phyloP scores from a whole-genome alignment of 73 alveolate genomes.

The Effrenium voratum region DNA sequence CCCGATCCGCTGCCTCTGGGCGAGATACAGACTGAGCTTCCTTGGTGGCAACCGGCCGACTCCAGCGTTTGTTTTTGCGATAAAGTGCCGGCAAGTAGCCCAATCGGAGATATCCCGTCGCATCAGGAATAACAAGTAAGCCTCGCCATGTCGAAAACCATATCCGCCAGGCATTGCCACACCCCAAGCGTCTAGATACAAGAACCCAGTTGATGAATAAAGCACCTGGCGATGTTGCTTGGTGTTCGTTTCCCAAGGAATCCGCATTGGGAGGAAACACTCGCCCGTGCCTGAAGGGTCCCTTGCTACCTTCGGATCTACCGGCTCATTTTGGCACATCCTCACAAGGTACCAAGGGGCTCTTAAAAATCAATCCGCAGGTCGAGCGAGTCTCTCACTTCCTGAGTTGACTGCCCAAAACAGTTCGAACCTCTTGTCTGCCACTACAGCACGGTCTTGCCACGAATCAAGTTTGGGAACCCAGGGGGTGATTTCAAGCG shows the following conservation, averaged over 20 bases:
- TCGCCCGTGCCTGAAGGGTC: no score
- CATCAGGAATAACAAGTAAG: constrained; percentile 71
- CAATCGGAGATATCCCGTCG: constrained; percentile 84
- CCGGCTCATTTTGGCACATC: no score
- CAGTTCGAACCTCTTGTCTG: neutral
- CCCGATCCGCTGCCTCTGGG: constrained; percentile 87
- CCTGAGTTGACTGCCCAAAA: neutral
- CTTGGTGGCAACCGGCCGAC: neutral
- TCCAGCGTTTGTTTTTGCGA: neutral
- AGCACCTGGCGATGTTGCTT: no score
- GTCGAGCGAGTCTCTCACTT: no score
- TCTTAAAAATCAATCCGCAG: no score
- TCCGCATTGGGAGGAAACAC: no score
- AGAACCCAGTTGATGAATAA: no score
- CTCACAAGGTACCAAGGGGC: no score
- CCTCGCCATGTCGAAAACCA: neutral
- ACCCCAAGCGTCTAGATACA: no score
- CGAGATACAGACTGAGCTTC: constrained; percentile 85
- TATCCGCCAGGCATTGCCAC: neutral
- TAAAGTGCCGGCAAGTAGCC: constrained; percentile 19
- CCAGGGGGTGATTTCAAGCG: neutral
- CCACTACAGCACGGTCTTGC: neutral
- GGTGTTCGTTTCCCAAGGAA: no score
- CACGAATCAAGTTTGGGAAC: neutral
- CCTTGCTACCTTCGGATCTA: no score